Evolutionary conservation across 306 rosid genomes (phyloP), one percentile per base, ranked within the genome.

Genomic region (Vigna hirtella): DNA sequence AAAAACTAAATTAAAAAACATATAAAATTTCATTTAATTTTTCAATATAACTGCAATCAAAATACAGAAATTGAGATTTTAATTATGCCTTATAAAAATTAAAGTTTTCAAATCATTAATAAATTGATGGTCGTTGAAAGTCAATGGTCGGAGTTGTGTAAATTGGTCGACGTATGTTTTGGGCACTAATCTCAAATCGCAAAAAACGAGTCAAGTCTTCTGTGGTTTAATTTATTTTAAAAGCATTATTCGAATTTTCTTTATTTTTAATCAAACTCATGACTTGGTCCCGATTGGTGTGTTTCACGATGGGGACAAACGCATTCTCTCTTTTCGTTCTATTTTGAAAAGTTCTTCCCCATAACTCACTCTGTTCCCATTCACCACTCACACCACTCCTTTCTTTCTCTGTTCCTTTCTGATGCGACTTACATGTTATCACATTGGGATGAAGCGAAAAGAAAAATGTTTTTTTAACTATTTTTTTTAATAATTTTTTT

Each of bases 161-260:
- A 30, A 34, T 14, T 62, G 12, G 0, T 32, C 6, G 43, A 61
- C 67, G 67, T 61, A 15, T 15, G 13, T 30, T 32, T 32, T 14
- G 47, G 67, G 68, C 18, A 59, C 1, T 1, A 28, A 61, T 32
- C 6, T 7, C 22, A 62, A 62, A 26, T 24, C 43, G 11, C 3
- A 32, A 32, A 32, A 32, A 16, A 62, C 22, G 45, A 62, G 68
- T 62, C 68, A 62, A 62, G 45, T 62, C 45, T 62, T 62, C 3
- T 6, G 17, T 30, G 17, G 6, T 32, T 32, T 62, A 34, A 2
- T 32, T 32, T 62, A 34, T 1, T 32, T 32, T 62, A 34, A 7
- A 15, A 7, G 13, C 3, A 34, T 62, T 14, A 28, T 59, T 26
- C 4, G 43, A 7, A 15, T 61, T 61, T 30, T 15, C 4, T 2